Conservation (phyloP, 108 stramenopile genomes). For the Nitzschia sp. region DNA sequence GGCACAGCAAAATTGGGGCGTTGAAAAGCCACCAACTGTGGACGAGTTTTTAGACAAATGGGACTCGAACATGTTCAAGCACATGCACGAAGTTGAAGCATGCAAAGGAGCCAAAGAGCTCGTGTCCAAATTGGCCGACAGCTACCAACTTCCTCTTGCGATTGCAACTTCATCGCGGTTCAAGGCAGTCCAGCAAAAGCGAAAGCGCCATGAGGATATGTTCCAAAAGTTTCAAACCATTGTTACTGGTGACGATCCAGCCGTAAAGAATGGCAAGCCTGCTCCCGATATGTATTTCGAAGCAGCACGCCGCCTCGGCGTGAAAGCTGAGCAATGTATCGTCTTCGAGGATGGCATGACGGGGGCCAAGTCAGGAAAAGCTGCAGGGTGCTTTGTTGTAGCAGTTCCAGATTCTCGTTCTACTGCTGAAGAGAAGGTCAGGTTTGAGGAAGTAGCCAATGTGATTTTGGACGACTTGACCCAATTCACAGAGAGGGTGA, state of each 20-base stretch:
- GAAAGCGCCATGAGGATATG: not conserved
- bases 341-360: not conserved
- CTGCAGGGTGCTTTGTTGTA: not conserved
- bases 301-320: not conserved
- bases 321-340: not conserved
- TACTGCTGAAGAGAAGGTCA: not conserved
- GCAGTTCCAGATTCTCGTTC: not conserved
- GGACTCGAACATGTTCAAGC: not conserved
- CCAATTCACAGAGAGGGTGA: not conserved
- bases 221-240: not conserved
- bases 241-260: not conserved
- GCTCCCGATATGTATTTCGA: not conserved
- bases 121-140: not conserved
- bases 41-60: not conserved
- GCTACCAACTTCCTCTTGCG: not conserved
- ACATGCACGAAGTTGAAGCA: not conserved
- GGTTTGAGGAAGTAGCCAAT: not conserved
- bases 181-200: not conserved
- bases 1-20: not conserved
- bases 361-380: not conserved
- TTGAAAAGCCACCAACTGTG: not conserved
- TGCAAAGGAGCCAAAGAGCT: not conserved
- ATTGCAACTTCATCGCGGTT: not conserved
- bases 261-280: not conserved
- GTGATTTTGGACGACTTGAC: not conserved